Evolutionary conservation across 345 rosid genomes (phyloP).

Genomic region (Dimocarpus longan): DNA sequence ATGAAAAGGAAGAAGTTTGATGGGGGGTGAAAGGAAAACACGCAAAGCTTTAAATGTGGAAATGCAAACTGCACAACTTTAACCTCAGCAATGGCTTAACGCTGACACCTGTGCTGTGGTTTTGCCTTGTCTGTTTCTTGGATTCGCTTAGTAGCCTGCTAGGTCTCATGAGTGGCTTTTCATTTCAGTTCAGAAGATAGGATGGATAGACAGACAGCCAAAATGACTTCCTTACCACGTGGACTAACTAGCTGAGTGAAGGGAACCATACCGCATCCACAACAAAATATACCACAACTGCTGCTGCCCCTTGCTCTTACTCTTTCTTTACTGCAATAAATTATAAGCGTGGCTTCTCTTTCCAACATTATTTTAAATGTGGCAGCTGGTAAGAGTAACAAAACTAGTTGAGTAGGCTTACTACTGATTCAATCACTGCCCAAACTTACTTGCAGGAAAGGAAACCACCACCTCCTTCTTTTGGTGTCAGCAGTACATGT

Average conservation of each 20-base stretch:
- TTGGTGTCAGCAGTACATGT: conserved; percentile 21
- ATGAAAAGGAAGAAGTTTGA: not conserved
- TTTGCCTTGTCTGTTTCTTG: conserved; percentile 26
- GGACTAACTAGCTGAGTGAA: not conserved
- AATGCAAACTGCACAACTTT: conserved; percentile 18
- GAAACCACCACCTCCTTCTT: conserved; percentile 4
- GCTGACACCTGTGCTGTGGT: conserved; percentile 21
- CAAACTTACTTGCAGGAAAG: conserved; percentile 28
- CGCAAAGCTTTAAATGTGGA: conserved; percentile 46
- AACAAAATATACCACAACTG: not conserved
- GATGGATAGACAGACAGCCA: conserved; percentile 19
- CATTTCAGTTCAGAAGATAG: conserved; percentile 21
- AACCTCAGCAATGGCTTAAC: conserved; percentile 10
- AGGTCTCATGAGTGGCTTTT: conserved; percentile 16
- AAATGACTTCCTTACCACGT: conserved; percentile 25
- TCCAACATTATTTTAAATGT: not conserved
- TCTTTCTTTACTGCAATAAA: no score
- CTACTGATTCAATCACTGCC: conserved; percentile 16
- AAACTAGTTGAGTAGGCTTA: conserved; percentile 1
- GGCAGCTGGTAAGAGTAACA: not conserved
- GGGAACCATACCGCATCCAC: not conserved
- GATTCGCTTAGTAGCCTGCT: conserved; percentile 18
- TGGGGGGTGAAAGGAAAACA: conserved; percentile 1
- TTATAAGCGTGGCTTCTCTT: not conserved
- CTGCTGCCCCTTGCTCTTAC: not conserved